Evolutionary conservation across 495 filamentous ascomycete species (phyloP), one percentile per base, ranked within the genome.

Genomic region (Hyaloscypha hepaticicola): DNA sequence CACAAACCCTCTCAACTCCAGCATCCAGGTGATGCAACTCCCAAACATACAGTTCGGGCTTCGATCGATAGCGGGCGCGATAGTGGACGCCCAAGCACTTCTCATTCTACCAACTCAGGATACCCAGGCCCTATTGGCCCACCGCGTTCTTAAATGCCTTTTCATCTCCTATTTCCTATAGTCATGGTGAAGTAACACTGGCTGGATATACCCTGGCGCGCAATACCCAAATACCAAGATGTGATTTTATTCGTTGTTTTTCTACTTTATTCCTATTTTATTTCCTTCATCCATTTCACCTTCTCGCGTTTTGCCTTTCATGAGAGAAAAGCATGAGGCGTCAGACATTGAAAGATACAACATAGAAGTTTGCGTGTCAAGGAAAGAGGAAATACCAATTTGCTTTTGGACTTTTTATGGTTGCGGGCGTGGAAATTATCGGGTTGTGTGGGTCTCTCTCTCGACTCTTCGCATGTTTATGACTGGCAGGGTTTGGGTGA

Each of bases 1-100:
- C 80, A 78, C 67, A 89, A 88, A 76, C 83, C 86, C 73, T 83
- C 86, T 66, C 82, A 82, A 77, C 83, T 87, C 49, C 85, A 86
- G 67, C 86, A 88, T 65, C 77, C 82, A 41, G 90, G 91, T 69
- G 91, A 96, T 76, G 84, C 84, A 67, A 95, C 91, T 26, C 90
- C 91, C 51, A 90, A 87, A 75, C 89, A 93, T 80, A 84, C 87
- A 72, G 85, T 87, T 70, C 88, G 91, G 75, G 85, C 86, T 70
- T 94, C 90, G 76, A 89, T 88, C 76, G 91, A 96, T 76, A 93
- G 90, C 83, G 91, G 91, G 81, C 91, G 91, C 76, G 91, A 96
- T 77, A 93, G 90, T 83, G 91, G 91, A 81, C 91, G 91, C 69
- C 91, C 91, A 74, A 91, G 89, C 72, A 96, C 91, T 80, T 93